phyloP scores from a whole-genome alignment of 306 rosid genomes.

The Prunus mongolica region DNA sequence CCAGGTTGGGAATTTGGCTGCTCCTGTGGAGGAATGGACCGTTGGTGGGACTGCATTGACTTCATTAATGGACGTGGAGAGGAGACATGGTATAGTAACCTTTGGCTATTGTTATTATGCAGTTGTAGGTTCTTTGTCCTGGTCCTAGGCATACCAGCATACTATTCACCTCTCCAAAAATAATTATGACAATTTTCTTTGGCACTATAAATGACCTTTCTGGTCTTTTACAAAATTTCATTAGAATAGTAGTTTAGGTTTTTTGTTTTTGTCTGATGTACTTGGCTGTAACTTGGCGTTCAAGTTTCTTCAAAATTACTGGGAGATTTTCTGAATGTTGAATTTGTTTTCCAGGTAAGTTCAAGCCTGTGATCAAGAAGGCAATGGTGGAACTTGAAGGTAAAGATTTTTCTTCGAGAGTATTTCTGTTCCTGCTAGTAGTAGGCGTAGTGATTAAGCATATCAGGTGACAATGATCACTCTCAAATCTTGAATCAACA shows the following conservation, averaged over 20 bases:
- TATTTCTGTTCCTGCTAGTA: not conserved
- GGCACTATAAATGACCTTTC: not conserved
- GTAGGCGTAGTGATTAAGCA: not conserved
- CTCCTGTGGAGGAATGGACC: slow-evolving; percentile 88
- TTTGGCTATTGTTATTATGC: not conserved
- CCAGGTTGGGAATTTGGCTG: slow-evolving; percentile 87
- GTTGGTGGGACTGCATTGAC: slow-evolving; percentile 96
- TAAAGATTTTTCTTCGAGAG: slow-evolving; percentile 20
- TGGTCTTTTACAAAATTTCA: not conserved
- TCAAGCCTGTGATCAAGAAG: slow-evolving; percentile 98
- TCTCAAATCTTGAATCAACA: slow-evolving; percentile 9
- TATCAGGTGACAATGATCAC: slow-evolving; percentile 1
- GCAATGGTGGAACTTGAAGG: slow-evolving; percentile 99
- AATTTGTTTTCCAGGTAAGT: slow-evolving; percentile 66
- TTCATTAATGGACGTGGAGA: slow-evolving; percentile 91
- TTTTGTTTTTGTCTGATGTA: not conserved
- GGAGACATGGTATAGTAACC: slow-evolving; percentile 78
- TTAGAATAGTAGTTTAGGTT: not conserved
- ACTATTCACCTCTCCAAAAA: not conserved
- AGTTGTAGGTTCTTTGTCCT: not conserved
- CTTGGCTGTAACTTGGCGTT: not conserved
- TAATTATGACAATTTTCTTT: not conserved
- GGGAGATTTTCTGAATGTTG: slow-evolving; percentile 14
- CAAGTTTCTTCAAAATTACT: slow-evolving; percentile 1
- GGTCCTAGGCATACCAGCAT: not conserved